These are phyloP conservation scores for Aquilaria malaccensis DNA, from an alignment of 345 rosid species.

Conservation along the genomic window DNA sequence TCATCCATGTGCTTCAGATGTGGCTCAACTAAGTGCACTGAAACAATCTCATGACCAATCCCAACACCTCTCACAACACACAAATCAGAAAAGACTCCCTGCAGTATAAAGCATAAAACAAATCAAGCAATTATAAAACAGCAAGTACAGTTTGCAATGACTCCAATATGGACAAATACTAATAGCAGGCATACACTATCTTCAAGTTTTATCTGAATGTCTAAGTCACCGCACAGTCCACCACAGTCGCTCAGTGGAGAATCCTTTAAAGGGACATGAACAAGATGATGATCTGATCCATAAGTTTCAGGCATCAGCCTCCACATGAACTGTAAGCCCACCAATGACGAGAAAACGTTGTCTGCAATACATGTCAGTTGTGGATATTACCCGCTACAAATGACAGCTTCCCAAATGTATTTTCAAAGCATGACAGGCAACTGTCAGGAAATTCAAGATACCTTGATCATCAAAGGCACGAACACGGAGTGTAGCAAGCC, in stretches of 20 bases:
- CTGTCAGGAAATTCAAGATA: conserved; percentile 14
- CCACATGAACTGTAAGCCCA: conserved; percentile 92
- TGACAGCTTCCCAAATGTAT: not conserved
- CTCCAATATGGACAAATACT: conserved; percentile 2
- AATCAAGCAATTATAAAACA: conserved; percentile 7
- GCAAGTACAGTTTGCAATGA: not conserved
- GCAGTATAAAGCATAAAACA: conserved; percentile 25
- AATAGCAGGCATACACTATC: conserved; percentile 48
- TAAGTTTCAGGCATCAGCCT: conserved; percentile 49
- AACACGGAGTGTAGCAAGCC: conserved; percentile 84
- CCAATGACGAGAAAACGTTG: conserved; percentile 85
- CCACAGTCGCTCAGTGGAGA: conserved; percentile 93
- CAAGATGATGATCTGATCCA: conserved; percentile 68
- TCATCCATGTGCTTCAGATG: conserved; percentile 53
- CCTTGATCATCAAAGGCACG: conserved; percentile 93
- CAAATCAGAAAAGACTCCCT: conserved; percentile 88
- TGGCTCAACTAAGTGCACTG: conserved; percentile 75
- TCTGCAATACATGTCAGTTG: conserved; percentile 39
- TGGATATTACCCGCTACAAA: not conserved
- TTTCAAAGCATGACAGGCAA: not conserved
- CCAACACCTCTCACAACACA: conserved; percentile 73
- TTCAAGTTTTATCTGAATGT: conserved; percentile 74
- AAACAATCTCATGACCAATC: conserved; percentile 85
- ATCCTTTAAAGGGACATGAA: conserved; percentile 85
- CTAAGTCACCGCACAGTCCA: conserved; percentile 82